Base-by-base conservation (phyloP, 208 protist species). In the Leishmania lainsoni region DNA sequence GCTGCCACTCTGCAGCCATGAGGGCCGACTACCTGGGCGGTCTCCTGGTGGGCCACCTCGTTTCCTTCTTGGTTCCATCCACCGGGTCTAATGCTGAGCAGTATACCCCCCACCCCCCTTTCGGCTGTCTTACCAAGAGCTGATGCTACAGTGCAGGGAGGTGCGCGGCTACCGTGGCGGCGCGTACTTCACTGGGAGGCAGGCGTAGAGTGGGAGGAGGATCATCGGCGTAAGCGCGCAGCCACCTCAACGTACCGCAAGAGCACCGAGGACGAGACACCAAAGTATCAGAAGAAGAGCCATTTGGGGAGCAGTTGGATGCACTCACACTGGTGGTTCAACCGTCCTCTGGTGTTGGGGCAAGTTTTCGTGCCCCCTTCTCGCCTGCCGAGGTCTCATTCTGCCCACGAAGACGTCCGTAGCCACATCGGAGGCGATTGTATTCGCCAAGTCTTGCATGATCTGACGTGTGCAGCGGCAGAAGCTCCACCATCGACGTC, bases 161-260 rank as follows among this genome's bases (percentile, higher is more conserved):
- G 16, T 52, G 78, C 3, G 42, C 17, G 6, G 58, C 14, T 26
- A 17, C 45, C 45, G 9, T 71, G 51, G n/a, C 69, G 78, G 2
- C 70, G 78, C 16, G 32, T 81, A 16, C 78, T 81, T 29, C 78
- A 81, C 45, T 81, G 78, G 78, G 78, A 76, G 54, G 69, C 61
- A 29, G n/a, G 42, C 20, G 58, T 42, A 17, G 78, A 81, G 9
- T 29, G 61, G 61, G 61, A 66, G 61, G 70, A 69, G 70, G 35
- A 59, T 5, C 58, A 56, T 4, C 54, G 54, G 26, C 78, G 61
- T 9, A 66, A 17, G 10, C 61, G 39, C n/a, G 61, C 26, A n/a
- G 29, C 61, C 61, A 14, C 61, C 61, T n/a, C 61, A 14, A 12
- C 1, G 29, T 20, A 29, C 29, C 29, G 61, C 61, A 66, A 66